A percentile compares a stretch with the other conserved stretches of the same genome.
Conservation (phyloP, 257 asterid genomes). For the Capsicum baccatum region DNA sequence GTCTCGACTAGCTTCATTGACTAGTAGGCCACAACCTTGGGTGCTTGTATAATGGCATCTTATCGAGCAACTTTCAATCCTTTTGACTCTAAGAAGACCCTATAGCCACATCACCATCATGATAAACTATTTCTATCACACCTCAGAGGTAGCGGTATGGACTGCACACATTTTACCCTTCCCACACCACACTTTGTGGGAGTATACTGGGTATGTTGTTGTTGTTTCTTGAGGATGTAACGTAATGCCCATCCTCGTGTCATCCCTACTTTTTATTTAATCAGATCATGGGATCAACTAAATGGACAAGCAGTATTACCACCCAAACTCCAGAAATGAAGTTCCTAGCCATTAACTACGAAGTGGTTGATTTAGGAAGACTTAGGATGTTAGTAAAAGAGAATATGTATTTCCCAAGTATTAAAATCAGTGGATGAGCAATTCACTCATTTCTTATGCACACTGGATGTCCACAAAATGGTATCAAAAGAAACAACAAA, state of each 20-base stretch:
- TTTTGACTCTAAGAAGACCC: background rate
- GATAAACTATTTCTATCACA: background rate
- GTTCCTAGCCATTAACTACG: background rate
- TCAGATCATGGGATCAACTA: background rate
- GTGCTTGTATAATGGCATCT: background rate
- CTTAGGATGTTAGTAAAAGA: background rate
- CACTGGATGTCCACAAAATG: background rate
- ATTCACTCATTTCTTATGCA: slow-evolving; percentile 20
- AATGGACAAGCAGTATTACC: background rate
- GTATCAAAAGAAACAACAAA: background rate
- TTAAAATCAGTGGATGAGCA: background rate
- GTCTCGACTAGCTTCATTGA: background rate
- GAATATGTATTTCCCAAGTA: background rate
- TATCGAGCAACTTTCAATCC: background rate
- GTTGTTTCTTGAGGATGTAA: background rate
- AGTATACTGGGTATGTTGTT: no score
- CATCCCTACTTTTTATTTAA: background rate
- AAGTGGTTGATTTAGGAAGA: background rate
- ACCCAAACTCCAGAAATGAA: background rate
- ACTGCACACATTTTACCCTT: no score
- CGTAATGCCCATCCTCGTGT: background rate
- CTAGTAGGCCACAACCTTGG: background rate
- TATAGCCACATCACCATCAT: background rate
- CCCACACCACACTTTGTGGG: no score
- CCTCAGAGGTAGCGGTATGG: no score